Evolutionary conservation across 352 stramenopile genomes (phyloP).

Genomic region (Phytophthora hibernalis): DNA sequence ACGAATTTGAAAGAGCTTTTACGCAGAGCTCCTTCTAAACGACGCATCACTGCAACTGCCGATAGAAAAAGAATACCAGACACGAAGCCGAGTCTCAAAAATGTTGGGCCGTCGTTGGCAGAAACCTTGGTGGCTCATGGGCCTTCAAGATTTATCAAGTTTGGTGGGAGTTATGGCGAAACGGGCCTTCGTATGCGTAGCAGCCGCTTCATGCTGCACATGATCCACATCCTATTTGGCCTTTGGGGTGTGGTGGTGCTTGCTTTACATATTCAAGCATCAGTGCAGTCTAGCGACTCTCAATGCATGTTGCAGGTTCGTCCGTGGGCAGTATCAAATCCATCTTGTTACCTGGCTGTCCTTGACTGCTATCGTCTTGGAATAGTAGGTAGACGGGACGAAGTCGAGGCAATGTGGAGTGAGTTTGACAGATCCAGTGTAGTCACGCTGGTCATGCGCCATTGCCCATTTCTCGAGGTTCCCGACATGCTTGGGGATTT

Average conservation of each 20-base stretch:
- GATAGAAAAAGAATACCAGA: not conserved
- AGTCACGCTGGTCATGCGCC: constrained; percentile 34
- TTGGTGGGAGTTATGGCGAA: not conserved
- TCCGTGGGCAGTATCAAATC: constrained; percentile 27
- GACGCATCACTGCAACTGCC: not conserved
- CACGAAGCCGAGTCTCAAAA: not conserved
- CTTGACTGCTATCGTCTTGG: constrained; percentile 34
- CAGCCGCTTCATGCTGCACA: constrained; percentile 1
- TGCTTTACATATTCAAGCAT: constrained; percentile 32
- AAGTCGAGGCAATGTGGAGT: constrained; percentile 25
- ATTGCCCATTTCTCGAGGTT: constrained; percentile 36
- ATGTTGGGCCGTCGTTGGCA: not conserved
- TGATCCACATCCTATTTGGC: constrained; percentile 1
- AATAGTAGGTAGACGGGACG: constrained; percentile 7
- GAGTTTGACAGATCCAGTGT: constrained; percentile 27
- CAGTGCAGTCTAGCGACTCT: not conserved
- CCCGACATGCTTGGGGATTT: constrained; percentile 33
- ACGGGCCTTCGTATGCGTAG: not conserved
- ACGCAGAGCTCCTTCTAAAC: constrained; percentile 1
- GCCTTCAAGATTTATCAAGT: not conserved
- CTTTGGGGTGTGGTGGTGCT: constrained; percentile 32
- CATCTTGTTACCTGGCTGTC: constrained; percentile 36
- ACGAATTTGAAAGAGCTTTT: constrained; percentile 21
- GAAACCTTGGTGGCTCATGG: not conserved
- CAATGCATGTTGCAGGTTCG: constrained; percentile 37